Base-by-base conservation (phyloP, 108 stramenopile genomes). In the Pseudonitzschia delicatissima region DNA sequence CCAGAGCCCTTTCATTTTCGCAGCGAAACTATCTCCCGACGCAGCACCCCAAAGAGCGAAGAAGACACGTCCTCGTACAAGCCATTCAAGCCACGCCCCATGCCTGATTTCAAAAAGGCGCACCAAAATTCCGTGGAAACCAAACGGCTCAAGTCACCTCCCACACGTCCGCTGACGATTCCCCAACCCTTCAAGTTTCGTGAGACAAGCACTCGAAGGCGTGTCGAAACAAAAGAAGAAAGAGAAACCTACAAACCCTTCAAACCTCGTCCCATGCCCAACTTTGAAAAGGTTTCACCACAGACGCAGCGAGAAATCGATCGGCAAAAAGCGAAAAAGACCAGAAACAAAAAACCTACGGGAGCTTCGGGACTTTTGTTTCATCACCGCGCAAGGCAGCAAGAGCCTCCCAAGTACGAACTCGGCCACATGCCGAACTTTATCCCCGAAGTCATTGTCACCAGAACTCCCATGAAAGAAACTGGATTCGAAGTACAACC, bases 201-300 rank as follows among this genome's bases (percentile, higher is more conserved):
- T 25, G 28, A 29, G 39, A 28, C 13, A 4, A 59, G 26, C 17
- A 59, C n/a, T 20, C 44, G 42, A 12, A 8, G 33, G 18, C 2
- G 36, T 28, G 42, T 20, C 15, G 57, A 29, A 48, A 26, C 27
- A 37, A 7, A 37, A 12, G n/a, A 76, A 20, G 63, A 53, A 57
- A 37, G 20, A 18, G 27, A 27, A 18, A 29, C 36, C 5, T 23
- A 45, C 5, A 39, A 26, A 4, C 13, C 12, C 15, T 71, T 77
- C 45, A 57, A 62, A 31, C 66, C 77, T 36, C 59, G 71, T 44
- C 70, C 77, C 1, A 72, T 77, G 71, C 77, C 77, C 17, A 40
- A 57, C 17, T 77, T 71, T 45, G 52, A 5, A 32, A 32, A 15
- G 11, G 5, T 7, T 57, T 34, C 2, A 57, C 33, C 23, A 34